These are phyloP conservation scores for Drechslerella dactyloides DNA, from an alignment of 2,329 filamentous ascomycete genomes.

Conservation along the genomic window DNA sequence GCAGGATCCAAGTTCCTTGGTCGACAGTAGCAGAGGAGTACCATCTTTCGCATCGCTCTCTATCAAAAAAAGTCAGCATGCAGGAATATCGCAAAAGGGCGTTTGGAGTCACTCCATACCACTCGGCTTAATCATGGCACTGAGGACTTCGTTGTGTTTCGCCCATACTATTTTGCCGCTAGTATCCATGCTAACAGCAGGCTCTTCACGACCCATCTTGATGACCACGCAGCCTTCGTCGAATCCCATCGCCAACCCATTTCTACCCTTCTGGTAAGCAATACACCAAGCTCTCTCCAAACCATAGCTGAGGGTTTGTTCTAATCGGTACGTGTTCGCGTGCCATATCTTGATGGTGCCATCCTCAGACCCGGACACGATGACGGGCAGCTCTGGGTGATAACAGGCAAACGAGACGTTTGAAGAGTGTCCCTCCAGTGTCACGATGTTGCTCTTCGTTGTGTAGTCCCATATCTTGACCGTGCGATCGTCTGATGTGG, in stretches of 20 bases:
- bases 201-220: constrained; percentile 96
- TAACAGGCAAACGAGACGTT: constrained; percentile 99
- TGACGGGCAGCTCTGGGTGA: constrained; percentile 93
- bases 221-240: constrained; percentile 97
- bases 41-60: constrained; percentile 87
- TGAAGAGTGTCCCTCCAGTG: constrained; percentile 93
- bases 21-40: constrained; percentile 80
- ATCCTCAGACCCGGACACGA: constrained; percentile 97
- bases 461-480: constrained; percentile 99
- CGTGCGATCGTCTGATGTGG: constrained; percentile 93
- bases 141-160: constrained; percentile 91
- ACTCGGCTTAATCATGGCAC: constrained; percentile 90
- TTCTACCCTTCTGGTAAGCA: constrained; percentile 89
- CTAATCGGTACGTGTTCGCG: constrained; percentile 93
- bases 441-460: constrained; percentile 95
- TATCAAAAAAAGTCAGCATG: constrained; percentile 54
- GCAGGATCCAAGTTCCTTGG: constrained; percentile 93
- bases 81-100: constrained; percentile 1
- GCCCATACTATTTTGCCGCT: constrained; percentile 98
- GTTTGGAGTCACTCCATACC: constrained; percentile 59
- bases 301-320: constrained; percentile 95
- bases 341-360: constrained; percentile 99
- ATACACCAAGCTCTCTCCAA: constrained; percentile 98
- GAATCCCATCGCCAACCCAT: constrained; percentile 93
- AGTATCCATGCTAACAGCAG: constrained; percentile 94